phyloP scores from a whole-genome alignment of 139 green algal genomes.

The Chlamydomonas applanata region DNA sequence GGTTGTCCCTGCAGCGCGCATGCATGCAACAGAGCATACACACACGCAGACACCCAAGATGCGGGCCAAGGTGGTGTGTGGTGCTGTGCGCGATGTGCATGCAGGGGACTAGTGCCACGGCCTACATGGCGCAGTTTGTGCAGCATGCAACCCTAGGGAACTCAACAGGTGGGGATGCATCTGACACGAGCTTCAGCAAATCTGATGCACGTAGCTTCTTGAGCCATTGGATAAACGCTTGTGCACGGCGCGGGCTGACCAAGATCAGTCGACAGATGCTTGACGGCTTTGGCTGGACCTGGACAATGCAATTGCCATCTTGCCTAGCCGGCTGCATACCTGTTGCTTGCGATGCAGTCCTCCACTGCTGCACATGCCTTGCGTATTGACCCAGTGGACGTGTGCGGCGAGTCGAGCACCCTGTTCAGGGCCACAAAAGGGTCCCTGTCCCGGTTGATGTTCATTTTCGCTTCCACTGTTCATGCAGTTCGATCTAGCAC shows the following conservation, averaged over 20 bases:
- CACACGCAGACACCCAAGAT: background rate
- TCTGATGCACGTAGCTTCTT: too few relatives aligned
- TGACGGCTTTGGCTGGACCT: too few relatives aligned
- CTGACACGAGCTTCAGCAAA: too few relatives aligned
- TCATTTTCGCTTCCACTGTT: too few relatives aligned
- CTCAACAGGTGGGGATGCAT: too few relatives aligned
- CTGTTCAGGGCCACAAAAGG: conserved; percentile 23
- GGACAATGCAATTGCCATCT: background rate
- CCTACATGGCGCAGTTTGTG: too few relatives aligned
- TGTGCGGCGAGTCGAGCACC: conserved; percentile 29
- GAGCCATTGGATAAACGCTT: background rate
- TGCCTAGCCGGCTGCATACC: conserved; percentile 16
- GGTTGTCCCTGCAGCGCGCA: conserved; percentile 67
- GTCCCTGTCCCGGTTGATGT: conserved; percentile 13
- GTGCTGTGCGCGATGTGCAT: background rate
- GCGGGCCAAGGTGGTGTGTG: background rate
- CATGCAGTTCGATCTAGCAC: too few relatives aligned
- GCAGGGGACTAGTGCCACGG: background rate
- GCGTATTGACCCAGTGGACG: conserved; percentile 32
- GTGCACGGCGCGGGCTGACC: background rate
- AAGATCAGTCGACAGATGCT: too few relatives aligned
- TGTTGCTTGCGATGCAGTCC: conserved; percentile 64
- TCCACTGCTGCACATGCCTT: conserved; percentile 62
- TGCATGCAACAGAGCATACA: background rate
- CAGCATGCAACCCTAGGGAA: background rate